Conservation (phyloP, 495 filamentous ascomycete genomes). For the Eremomyces bilateralis region DNA sequence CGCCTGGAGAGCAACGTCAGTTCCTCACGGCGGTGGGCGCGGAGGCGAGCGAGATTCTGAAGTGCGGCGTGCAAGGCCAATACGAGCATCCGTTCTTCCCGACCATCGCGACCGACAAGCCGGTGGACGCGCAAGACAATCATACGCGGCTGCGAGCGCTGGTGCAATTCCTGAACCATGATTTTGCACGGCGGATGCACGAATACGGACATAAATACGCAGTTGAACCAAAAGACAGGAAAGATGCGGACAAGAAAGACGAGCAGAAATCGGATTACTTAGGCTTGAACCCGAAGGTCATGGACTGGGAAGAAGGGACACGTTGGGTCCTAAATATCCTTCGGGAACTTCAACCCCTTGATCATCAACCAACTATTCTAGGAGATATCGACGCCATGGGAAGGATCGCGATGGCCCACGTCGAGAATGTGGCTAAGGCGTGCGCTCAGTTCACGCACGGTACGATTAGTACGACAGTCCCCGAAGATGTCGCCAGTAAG, state of each 20-base stretch:
- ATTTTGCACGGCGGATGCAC: slow-evolving; percentile 10
- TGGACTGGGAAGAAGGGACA: slow-evolving; percentile 5
- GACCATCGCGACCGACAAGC: slow-evolving; percentile 1
- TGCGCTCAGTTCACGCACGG: slow-evolving; percentile 10
- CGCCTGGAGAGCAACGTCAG: slow-evolving; percentile 5
- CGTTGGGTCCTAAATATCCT: slow-evolving; percentile 9
- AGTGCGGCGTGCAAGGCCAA: slow-evolving; percentile 8
- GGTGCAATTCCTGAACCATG: slow-evolving; percentile 12
- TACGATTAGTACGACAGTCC: slow-evolving; percentile 5
- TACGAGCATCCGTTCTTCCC: slow-evolving; percentile 12
- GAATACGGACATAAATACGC: slow-evolving; percentile 9
- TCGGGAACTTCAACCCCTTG: slow-evolving; percentile 11
- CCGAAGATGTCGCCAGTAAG: slow-evolving; percentile 6
- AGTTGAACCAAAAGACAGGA: slow-evolving; percentile 1
- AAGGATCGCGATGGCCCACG: slow-evolving; percentile 8
- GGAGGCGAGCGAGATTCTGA: slow-evolving; percentile 6
- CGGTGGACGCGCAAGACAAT: slow-evolving; percentile 6
- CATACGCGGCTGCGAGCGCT: slow-evolving; percentile 13
- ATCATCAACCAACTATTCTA: slow-evolving; percentile 12
- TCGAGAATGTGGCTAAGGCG: slow-evolving; percentile 8
- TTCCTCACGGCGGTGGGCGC: slow-evolving; percentile 8
- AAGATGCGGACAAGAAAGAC: slow-evolving; percentile 1
- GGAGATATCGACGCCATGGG: slow-evolving; percentile 10
- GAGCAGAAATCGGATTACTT: neutral
- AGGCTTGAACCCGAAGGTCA: slow-evolving; percentile 1